Evolutionary conservation across 2,329 filamentous ascomycete species (phyloP).

Genomic region (Ascochyta koolunga): DNA sequence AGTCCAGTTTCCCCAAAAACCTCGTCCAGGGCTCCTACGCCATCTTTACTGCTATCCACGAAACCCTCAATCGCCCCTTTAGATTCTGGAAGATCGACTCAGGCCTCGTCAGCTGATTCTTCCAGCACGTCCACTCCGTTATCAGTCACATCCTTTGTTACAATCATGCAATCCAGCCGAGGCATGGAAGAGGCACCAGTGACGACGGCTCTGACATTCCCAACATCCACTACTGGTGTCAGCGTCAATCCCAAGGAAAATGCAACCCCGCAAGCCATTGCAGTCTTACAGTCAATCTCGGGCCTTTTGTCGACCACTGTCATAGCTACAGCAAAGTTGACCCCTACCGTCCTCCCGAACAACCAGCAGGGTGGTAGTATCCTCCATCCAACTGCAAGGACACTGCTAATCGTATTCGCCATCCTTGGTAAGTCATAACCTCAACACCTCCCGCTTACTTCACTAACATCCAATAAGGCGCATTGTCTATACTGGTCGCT

Average conservation of each 20-base stretch:
- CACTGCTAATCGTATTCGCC: slow-evolving; percentile 1
- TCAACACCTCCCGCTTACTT: too few species aligned
- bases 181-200: neutral
- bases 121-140: neutral
- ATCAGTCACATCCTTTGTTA: slow-evolving; percentile 4
- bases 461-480: neutral
- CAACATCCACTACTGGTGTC: neutral
- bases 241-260: neutral
- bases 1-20: neutral
- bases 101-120: neutral
- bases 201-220: neutral
- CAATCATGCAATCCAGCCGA: slow-evolving; percentile 1
- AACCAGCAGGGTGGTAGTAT: neutral
- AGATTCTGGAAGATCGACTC: neutral
- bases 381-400: slow-evolving; percentile 6
- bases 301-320: neutral
- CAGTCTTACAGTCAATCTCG: neutral
- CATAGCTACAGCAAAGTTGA: neutral
- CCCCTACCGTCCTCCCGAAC: neutral
- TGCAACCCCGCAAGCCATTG: neutral
- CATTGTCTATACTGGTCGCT: slow-evolving; percentile 3
- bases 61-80: neutral
- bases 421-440: slow-evolving; percentile 1
- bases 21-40: neutral
- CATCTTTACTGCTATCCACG: neutral